phyloP scores from a whole-genome alignment of 2,329 filamentous ascomycete genomes.

The Dendryphion nanum region DNA sequence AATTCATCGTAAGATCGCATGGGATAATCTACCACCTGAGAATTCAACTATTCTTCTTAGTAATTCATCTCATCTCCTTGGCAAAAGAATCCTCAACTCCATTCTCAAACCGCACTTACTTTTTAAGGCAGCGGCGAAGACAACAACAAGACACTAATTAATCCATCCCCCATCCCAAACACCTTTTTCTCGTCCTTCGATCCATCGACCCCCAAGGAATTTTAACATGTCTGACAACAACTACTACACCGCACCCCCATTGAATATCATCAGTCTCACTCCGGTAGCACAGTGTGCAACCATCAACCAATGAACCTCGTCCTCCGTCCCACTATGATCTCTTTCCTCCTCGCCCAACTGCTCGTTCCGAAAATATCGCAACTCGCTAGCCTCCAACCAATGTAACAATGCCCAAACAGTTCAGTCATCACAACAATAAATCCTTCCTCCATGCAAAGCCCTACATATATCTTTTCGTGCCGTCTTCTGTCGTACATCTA shows the following conservation, averaged over 20 bases:
- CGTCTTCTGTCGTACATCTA: too few species aligned
- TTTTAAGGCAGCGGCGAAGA: background rate
- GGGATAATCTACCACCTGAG: too few species aligned
- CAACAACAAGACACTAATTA: background rate
- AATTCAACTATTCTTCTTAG: background rate
- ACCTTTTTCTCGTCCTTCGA: constrained; percentile 1
- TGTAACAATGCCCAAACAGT: too few species aligned
- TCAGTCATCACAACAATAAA: too few species aligned
- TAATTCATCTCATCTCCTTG: too few species aligned
- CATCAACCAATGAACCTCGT: background rate
- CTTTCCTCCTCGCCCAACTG: background rate
- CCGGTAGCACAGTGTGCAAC: background rate
- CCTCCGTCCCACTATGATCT: background rate
- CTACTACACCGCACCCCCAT: background rate
- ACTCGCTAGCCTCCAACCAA: too few species aligned
- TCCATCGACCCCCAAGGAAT: background rate
- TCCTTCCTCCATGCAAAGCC: too few species aligned
- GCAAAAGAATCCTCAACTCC: too few species aligned
- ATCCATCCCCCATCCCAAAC: background rate
- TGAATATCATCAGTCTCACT: background rate
- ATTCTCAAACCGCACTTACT: too few species aligned
- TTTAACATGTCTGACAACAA: background rate
- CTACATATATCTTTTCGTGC: too few species aligned
- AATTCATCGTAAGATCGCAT: too few species aligned
- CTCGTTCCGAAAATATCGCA: too few species aligned